Evolutionary conservation across 2,329 filamentous ascomycete species (phyloP), one percentile per base, ranked within the genome.

Genomic region (Clonostachys rosea): DNA sequence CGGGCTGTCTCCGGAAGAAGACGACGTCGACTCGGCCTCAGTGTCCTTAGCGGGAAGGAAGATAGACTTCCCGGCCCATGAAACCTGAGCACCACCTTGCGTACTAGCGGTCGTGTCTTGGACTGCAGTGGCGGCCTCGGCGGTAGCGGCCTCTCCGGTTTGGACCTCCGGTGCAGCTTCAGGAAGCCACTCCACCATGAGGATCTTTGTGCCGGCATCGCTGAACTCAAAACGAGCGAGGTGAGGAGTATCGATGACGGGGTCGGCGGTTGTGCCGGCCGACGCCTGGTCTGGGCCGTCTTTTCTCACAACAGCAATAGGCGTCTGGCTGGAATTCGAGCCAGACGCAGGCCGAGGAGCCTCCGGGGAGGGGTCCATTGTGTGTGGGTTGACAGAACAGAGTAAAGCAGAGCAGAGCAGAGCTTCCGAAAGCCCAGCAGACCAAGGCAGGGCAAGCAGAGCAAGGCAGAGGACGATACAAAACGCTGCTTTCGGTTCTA

Each of bases 161-260:
- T 39, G 14, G 14, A 6, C 14, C 36, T 18, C 49, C 18, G 43
- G 45, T 35, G 52, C 53, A 40, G 56, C 55, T 44, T 54, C 56
- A 37, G 67, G 63, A 61, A 89, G 83, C 91, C 91, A 96, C 65
- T 96, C 90, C 37, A 95, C 85, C 89, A 96, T 94, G 56, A 96
- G 72, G 52, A 96, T 85, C 71, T 95, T 96, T 52, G 89, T 95
- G 39, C 90, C 90, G 54, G 91, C 86, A 58, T 89, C 89, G 44
- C 83, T 86, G 62, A 95, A 95, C 64, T 96, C 91, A 67, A 95
- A 96, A 49, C 91, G 84, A 42, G 89, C 74, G 67, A 50, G 71
- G 69, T 57, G 76, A 65, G 57, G 54, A 30, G 58, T 59, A 24
- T 51, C 47, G 34, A 56, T 53, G 35, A 40, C 45, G 18, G 33